A percentile compares a stretch with the other conserved stretches of the same genome.
phyloP scores from a whole-genome alignment of 108 stramenopile genomes.

The Skeletonema grethae region DNA sequence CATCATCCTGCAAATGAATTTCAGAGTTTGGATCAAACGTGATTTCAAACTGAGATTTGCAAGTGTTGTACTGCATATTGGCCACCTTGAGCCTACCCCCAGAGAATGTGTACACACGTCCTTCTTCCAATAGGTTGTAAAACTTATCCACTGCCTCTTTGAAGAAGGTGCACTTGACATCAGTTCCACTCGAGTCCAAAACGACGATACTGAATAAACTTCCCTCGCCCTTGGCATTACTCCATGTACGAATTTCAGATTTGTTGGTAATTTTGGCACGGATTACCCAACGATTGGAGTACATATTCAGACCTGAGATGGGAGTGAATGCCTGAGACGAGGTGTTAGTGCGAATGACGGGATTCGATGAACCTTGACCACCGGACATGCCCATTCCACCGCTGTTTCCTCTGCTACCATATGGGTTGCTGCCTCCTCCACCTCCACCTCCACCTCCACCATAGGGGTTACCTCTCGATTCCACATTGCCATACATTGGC shows the following conservation, averaged over 20 bases:
- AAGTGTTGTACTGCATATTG: slow-evolving; percentile 92
- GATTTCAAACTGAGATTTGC: slow-evolving; percentile 91
- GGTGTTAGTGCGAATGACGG: slow-evolving; percentile 62
- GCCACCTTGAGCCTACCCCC: slow-evolving; percentile 94
- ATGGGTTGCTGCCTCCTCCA: slow-evolving; percentile 53
- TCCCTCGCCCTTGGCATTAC: slow-evolving; percentile 94
- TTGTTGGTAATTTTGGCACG: slow-evolving; percentile 89
- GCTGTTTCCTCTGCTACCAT: slow-evolving; percentile 30
- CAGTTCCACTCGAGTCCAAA: slow-evolving; percentile 83
- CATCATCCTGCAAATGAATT: slow-evolving; percentile 72
- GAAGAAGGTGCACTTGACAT: slow-evolving; percentile 96
- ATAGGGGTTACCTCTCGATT: slow-evolving; percentile 45
- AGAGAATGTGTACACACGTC: slow-evolving; percentile 90
- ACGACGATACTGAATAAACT: slow-evolving; percentile 86
- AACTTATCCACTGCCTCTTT: slow-evolving; percentile 95
- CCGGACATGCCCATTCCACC: neutral
- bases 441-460: slow-evolving; percentile 12
- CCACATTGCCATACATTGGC: slow-evolving; percentile 51
- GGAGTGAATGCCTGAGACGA: slow-evolving; percentile 72
- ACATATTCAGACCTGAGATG: slow-evolving; percentile 93
- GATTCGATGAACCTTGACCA: slow-evolving; percentile 30
- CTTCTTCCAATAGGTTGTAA: slow-evolving; percentile 78
- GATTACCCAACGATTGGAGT: slow-evolving; percentile 93
- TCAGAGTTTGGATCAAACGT: slow-evolving; percentile 92
- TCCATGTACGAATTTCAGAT: slow-evolving; percentile 88